Evolutionary conservation across 2,329 filamentous ascomycete species (phyloP).

Genomic region (Ophiostoma perfectum): DNA sequence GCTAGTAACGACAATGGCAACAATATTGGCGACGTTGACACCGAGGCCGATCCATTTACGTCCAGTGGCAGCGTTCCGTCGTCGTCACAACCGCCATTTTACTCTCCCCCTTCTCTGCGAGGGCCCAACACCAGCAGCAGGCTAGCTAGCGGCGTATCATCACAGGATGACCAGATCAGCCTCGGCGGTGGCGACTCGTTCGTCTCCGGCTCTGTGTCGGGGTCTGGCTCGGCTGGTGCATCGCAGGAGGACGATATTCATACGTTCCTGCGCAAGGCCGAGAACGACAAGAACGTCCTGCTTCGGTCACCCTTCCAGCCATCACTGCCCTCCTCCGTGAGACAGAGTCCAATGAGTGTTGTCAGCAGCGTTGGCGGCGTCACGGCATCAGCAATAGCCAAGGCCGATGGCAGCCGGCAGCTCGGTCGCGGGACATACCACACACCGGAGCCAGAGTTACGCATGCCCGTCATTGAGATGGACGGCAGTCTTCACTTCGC

Average conservation of each 20-base stretch:
- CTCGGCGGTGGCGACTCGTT: constrained; percentile 32
- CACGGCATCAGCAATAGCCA: constrained; percentile 16
- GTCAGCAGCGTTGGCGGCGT: constrained; percentile 26
- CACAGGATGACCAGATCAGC: background rate
- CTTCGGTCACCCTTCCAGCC: constrained; percentile 51
- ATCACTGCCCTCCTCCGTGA: constrained; percentile 41
- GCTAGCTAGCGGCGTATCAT: background rate
- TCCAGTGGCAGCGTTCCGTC: constrained; percentile 36
- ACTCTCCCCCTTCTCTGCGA: background rate
- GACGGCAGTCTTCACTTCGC: constrained; percentile 30
- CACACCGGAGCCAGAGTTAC: constrained; percentile 40
- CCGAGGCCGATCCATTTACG: constrained; percentile 7
- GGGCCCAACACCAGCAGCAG: background rate
- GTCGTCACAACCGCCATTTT: constrained; percentile 7
- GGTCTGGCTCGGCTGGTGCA: constrained; percentile 43
- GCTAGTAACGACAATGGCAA: background rate
- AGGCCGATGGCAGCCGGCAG: background rate
- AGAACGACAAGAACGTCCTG: constrained; percentile 53
- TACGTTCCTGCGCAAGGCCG: constrained; percentile 48
- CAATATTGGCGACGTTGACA: background rate
- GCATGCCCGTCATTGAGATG: constrained; percentile 47
- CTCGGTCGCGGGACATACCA: constrained; percentile 29
- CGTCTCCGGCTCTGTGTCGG: constrained; percentile 32
- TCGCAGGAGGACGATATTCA: constrained; percentile 44
- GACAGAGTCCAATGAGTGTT: constrained; percentile 29